A percentile compares a stretch with the other conserved stretches of the same genome.
Conservation (phyloP, 2,329 filamentous ascomycete species). For the Botryotinia globosa region DNA sequence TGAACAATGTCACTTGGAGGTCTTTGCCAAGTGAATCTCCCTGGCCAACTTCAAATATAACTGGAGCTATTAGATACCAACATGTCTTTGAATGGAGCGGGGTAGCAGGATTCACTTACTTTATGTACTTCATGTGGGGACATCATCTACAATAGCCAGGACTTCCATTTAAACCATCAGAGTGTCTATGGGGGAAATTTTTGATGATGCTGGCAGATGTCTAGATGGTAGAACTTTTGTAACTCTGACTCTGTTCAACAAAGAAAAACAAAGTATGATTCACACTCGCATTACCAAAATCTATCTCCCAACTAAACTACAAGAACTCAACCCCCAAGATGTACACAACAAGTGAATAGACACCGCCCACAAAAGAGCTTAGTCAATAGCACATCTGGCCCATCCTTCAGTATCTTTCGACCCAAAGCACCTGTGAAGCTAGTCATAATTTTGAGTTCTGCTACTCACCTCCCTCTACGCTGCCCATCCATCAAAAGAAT, state of each 20-base stretch:
- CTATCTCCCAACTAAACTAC: too few species aligned
- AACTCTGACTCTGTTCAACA: not conserved
- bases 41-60: not conserved
- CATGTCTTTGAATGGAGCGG: not conserved
- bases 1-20: not conserved
- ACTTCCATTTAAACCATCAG: too few species aligned
- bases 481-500: too few species aligned
- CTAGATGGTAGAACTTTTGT: not conserved
- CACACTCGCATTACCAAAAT: not conserved
- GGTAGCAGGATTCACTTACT: not conserved
- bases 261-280: not conserved
- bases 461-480: not conserved
- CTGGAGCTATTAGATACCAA: not conserved
- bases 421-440: not conserved
- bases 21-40: not conserved
- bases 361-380: not conserved
- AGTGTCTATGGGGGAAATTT: too few species aligned
- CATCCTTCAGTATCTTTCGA: too few species aligned
- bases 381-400: not conserved
- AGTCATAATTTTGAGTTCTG: not conserved
- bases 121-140: not conserved
- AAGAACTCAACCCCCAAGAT: not conserved
- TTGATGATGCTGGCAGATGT: not conserved
- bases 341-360: not conserved
- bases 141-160: not conserved